Percentiles rank a stretch among this genome's conserved stretches.
Conservation (phyloP, 1,284 basidiomycete species). For the Pyrrhoderma noxium region DNA sequence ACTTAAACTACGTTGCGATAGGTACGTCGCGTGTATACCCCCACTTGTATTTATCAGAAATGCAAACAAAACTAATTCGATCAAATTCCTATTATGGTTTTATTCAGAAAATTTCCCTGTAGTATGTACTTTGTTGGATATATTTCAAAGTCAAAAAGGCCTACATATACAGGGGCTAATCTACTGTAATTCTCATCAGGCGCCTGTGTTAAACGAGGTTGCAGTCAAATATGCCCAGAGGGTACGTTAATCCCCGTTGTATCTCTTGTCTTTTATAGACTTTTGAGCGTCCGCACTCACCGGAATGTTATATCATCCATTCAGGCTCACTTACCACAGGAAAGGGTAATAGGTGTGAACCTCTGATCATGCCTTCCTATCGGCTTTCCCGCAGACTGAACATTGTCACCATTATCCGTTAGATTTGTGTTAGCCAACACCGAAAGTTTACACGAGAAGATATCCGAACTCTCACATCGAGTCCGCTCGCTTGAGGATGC, state of each 20-base stretch:
- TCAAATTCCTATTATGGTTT: slow-evolving; percentile 1
- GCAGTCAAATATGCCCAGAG: slow-evolving; percentile 19
- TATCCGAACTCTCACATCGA: slow-evolving; percentile 47
- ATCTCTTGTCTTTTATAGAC: slow-evolving; percentile 13
- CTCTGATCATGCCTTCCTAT: slow-evolving; percentile 8
- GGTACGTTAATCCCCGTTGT: slow-evolving; percentile 26
- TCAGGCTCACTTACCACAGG: slow-evolving; percentile 36
- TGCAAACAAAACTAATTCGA: not conserved
- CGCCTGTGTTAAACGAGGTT: slow-evolving; percentile 19
- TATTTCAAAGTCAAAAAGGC: not conserved
- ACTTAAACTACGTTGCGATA: slow-evolving; percentile 19
- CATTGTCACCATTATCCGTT: slow-evolving; percentile 1
- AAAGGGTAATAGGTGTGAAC: slow-evolving; percentile 39
- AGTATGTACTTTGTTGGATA: slow-evolving; percentile 10
- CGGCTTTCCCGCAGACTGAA: not conserved
- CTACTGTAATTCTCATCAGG: slow-evolving; percentile 5
- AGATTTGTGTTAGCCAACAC: slow-evolving; percentile 66
- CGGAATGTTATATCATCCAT: slow-evolving; percentile 18
- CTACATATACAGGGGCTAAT: not conserved
- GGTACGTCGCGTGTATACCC: slow-evolving; percentile 6
- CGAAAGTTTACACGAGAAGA: slow-evolving; percentile 60
- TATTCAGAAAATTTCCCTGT: slow-evolving; percentile 18
- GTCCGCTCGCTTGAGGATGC: slow-evolving; percentile 61
- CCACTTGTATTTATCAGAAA: not conserved
- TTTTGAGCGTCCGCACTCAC: slow-evolving; percentile 16